These are phyloP conservation scores for Saprolegnia diclina DNA, from an alignment of 352 stramenopile genomes.

Conservation along the genomic window DNA sequence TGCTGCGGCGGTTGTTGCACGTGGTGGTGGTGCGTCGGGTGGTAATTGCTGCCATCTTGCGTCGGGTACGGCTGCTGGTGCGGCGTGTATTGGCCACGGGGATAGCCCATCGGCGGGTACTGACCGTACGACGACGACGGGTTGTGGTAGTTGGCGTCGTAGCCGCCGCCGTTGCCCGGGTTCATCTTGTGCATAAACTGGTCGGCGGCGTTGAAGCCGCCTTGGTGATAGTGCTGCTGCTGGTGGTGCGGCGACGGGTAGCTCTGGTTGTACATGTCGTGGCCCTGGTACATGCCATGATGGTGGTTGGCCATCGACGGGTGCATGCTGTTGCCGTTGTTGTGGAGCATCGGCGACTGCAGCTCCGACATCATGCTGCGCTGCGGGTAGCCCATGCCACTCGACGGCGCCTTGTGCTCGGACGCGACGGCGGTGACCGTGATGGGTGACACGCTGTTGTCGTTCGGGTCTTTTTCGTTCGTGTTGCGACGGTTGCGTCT, in stretches of 20 bases:
- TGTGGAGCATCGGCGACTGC: neutral
- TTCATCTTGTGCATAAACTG: constrained; percentile 24
- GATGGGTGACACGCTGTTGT: constrained; percentile 28
- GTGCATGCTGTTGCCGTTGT: neutral
- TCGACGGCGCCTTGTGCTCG: neutral
- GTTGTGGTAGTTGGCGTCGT: neutral
- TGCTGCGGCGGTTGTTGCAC: neutral
- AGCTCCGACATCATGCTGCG: constrained; percentile 1
- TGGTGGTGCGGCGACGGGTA: neutral
- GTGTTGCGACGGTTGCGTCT: constrained; percentile 43
- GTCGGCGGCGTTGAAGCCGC: constrained; percentile 2
- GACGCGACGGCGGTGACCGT: neutral
- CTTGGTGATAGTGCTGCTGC: neutral
- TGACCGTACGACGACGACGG: neutral
- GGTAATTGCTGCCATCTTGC: neutral
- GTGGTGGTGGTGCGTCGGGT: neutral
- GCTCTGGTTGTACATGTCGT: neutral
- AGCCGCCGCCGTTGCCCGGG: neutral
- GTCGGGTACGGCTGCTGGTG: neutral
- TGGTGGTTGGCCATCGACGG: neutral
- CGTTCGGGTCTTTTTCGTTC: constrained; percentile 39
- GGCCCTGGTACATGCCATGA: neutral
- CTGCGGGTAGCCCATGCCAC: neutral
- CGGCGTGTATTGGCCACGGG: neutral
- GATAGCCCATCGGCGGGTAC: neutral